phyloP scores from a whole-genome alignment of 106 monocot species.

The Agapanthus africanus region DNA sequence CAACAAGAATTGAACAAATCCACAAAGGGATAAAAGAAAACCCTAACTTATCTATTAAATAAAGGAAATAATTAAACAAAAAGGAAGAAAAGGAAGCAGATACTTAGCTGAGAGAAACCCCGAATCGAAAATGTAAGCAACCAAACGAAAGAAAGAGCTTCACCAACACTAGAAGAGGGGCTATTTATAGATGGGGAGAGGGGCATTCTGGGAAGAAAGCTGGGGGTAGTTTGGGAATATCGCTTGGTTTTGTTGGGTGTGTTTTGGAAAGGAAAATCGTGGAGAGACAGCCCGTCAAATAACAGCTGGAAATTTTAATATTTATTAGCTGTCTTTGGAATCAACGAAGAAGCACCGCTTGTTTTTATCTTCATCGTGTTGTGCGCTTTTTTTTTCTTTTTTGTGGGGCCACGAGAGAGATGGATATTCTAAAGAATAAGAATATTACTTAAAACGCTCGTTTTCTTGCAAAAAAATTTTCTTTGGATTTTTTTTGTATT shows the following conservation, averaged over 20 bases:
- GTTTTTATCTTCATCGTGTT: too few relatives aligned
- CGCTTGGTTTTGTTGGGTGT: background rate
- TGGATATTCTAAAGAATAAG: too few relatives aligned
- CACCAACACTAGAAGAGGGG: background rate
- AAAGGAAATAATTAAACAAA: background rate
- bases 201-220: conserved; percentile 8
- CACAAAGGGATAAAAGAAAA: background rate
- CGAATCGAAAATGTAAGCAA: background rate
- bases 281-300: background rate
- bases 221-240: background rate
- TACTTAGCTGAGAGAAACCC: conserved; percentile 4
- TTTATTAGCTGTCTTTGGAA: background rate
- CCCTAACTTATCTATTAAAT: background rate
- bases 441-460: too few relatives aligned
- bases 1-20: background rate
- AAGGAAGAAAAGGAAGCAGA: background rate
- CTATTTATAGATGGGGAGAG: conserved; percentile 4
- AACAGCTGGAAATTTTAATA: background rate
- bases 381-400: too few relatives aligned
- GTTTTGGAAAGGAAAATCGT: background rate
- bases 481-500: too few relatives aligned
- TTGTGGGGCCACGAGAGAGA: too few relatives aligned
- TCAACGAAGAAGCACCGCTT: background rate
- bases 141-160: background rate
- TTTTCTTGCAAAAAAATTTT: too few relatives aligned